Conservation (phyloP, 2,329 filamentous ascomycete genomes). For the Colletotrichum australisinense region DNA sequence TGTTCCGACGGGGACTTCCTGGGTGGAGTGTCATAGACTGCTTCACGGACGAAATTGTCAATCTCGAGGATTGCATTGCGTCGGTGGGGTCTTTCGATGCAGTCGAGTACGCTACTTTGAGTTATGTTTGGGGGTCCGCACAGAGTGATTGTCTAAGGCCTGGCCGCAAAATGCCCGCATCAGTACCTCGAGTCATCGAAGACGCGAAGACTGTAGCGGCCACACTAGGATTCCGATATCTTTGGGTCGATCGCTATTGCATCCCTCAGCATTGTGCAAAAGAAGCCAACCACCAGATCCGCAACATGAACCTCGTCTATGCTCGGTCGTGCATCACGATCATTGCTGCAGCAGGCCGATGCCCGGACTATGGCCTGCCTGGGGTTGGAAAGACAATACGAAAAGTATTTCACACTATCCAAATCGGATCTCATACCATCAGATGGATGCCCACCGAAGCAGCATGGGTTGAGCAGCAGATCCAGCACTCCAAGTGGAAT, state of each 20-base stretch:
- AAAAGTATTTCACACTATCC: not conserved
- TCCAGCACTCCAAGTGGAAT: not conserved
- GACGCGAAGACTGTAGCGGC: slow-evolving; percentile 48
- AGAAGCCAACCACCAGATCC: slow-evolving; percentile 43
- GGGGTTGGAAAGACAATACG: slow-evolving; percentile 38
- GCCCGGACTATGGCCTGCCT: slow-evolving; percentile 45
- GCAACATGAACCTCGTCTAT: slow-evolving; percentile 49
- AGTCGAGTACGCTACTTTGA: slow-evolving; percentile 47
- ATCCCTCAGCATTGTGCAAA: slow-evolving; percentile 41
- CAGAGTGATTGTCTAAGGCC: not conserved
- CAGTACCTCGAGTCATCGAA: slow-evolving; percentile 44
- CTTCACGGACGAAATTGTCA: not conserved
- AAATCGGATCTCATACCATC: not conserved
- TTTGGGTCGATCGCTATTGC: slow-evolving; percentile 53
- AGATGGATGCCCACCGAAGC: not conserved
- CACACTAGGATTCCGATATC: slow-evolving; percentile 48
- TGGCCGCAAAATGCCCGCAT: slow-evolving; percentile 38
- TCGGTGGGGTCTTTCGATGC: not conserved
- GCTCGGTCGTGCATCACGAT: slow-evolving; percentile 46
- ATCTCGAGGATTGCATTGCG: not conserved
- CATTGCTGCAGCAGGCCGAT: slow-evolving; percentile 48
- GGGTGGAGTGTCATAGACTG: not conserved
- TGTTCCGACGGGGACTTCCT: not conserved
- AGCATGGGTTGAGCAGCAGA: not conserved
- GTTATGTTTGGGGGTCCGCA: slow-evolving; percentile 46